phyloP scores from a whole-genome alignment of 2,329 filamentous ascomycete species.

The Talaromyces sp. region DNA sequence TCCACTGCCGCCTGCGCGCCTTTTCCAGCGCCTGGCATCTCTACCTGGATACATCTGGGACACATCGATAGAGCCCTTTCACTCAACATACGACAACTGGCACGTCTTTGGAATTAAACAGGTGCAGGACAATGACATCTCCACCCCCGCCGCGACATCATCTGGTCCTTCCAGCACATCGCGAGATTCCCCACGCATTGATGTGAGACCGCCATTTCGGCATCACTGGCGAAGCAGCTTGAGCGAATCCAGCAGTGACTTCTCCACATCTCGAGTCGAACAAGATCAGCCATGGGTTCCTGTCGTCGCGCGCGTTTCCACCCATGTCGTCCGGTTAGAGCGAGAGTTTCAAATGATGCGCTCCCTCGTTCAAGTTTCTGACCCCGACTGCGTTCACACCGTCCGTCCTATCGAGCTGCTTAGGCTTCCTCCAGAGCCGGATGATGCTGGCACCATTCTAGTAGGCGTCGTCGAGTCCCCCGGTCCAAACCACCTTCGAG shows the following conservation, averaged over 20 bases:
- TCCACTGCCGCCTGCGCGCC: slow-evolving; percentile 55
- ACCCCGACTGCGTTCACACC: slow-evolving; percentile 69
- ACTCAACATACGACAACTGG: slow-evolving; percentile 82
- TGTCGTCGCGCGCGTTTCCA: slow-evolving; percentile 76
- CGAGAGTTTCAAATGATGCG: slow-evolving; percentile 79
- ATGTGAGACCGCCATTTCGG: slow-evolving; percentile 34
- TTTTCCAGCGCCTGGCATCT: slow-evolving; percentile 67
- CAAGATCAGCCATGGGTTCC: slow-evolving; percentile 46
- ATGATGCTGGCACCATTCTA: slow-evolving; percentile 65
- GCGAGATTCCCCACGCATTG: slow-evolving; percentile 38
- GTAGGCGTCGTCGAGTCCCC: slow-evolving; percentile 77
- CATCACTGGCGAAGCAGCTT: slow-evolving; percentile 47
- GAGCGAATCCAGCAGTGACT: slow-evolving; percentile 44
- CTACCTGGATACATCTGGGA: slow-evolving; percentile 74
- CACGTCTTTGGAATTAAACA: slow-evolving; percentile 59
- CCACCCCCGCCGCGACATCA: slow-evolving; percentile 42
- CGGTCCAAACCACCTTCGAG: slow-evolving; percentile 65
- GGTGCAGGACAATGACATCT: slow-evolving; percentile 44
- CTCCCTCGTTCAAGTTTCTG: slow-evolving; percentile 62
- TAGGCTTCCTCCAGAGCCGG: slow-evolving; percentile 60
- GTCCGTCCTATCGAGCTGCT: slow-evolving; percentile 75
- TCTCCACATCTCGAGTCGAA: slow-evolving; percentile 33
- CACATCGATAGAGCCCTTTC: slow-evolving; percentile 47
- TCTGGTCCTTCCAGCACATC: slow-evolving; percentile 39
- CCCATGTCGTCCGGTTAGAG: slow-evolving; percentile 76